Percentiles rank a stretch among this genome's conserved stretches.
These are phyloP conservation scores for Phallus indusiatus DNA, from an alignment of 768 basidiomycete species.

Conservation along the genomic window DNA sequence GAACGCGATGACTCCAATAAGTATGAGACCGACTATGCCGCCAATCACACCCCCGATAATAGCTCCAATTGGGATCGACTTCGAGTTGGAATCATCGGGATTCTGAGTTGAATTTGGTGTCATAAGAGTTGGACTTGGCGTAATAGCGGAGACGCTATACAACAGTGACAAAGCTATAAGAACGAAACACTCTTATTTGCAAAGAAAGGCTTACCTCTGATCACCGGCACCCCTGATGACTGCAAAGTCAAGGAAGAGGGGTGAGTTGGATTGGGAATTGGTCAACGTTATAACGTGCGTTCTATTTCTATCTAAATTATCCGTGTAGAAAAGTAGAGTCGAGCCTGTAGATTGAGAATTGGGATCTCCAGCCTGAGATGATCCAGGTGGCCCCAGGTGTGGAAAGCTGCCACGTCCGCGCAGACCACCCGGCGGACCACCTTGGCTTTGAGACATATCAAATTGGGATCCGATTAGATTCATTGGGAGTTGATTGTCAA, in stretches of 20 bases:
- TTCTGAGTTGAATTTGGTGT: too few relatives aligned
- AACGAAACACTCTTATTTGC: background rate
- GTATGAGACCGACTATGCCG: constrained; percentile 25
- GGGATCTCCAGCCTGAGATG: background rate
- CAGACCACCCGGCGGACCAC: too few relatives aligned
- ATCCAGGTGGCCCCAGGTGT: background rate
- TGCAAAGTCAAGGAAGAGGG: background rate
- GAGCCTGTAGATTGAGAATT: background rate
- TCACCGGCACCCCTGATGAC: background rate
- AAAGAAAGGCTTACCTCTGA: background rate
- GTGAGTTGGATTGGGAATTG: background rate
- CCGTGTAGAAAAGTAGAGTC: background rate
- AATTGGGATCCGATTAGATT: background rate
- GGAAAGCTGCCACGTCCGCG: too few relatives aligned
- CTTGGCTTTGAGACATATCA: too few relatives aligned
- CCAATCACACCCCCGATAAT: constrained; percentile 48
- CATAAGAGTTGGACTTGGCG: background rate
- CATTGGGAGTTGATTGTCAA: background rate
- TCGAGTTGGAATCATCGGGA: background rate
- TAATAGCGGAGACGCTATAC: background rate
- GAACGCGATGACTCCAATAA: constrained; percentile 20
- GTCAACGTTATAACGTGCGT: background rate
- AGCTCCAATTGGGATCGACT: constrained; percentile 21
- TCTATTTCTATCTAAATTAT: background rate
- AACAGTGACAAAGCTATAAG: background rate